Evolutionary conservation across 345 rosid genomes (phyloP), one percentile per base, ranked within the genome.

Genomic region (Bruguiera sexangula): DNA sequence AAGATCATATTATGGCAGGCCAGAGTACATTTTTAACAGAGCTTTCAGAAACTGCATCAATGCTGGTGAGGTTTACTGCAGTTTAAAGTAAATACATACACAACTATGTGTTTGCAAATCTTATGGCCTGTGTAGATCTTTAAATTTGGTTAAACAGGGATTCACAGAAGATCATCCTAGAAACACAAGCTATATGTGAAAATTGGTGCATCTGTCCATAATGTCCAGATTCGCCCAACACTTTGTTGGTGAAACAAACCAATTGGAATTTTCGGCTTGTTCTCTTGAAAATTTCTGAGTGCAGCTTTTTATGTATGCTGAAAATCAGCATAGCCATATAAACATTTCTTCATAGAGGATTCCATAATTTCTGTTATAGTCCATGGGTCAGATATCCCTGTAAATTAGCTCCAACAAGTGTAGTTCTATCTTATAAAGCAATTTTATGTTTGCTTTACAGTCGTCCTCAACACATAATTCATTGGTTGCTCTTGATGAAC

Each of bases 1-100:
- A 85, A 81, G 99, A 95, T 86, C 92, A 92, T 78, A 90, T 94
- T 21, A 87, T 91, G 93, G 84, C 93, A 29, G 96, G 96, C 64
- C 96, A 92, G 76, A 95, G 99, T 82, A 95, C 97, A 27, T 95
- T 91, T 66, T 80, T 95, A 62, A 90, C 91, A n/a, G 99, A 95
- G 78, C 92, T 95, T 81, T 92, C 99, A 8, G 99, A 95, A 80
- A 95, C 99, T 83, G 96, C 98, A 54, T 70, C 74, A 65, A 92
- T 92, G 99, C 81, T 95, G 97, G 99, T 95, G 76, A 74, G 81
- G 18, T 63, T 68, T 18, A 18, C 6, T 29, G 24, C 60, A 21
- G 29, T 54, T 29, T 27, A 37, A 39, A 56, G 60, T 43, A 43
- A 43, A 13, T 3, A 3, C 18, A 56, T 56, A 15, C 29, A 8